phyloP scores from a whole-genome alignment of 352 stramenopile species.

The Blastocystis sp. region DNA sequence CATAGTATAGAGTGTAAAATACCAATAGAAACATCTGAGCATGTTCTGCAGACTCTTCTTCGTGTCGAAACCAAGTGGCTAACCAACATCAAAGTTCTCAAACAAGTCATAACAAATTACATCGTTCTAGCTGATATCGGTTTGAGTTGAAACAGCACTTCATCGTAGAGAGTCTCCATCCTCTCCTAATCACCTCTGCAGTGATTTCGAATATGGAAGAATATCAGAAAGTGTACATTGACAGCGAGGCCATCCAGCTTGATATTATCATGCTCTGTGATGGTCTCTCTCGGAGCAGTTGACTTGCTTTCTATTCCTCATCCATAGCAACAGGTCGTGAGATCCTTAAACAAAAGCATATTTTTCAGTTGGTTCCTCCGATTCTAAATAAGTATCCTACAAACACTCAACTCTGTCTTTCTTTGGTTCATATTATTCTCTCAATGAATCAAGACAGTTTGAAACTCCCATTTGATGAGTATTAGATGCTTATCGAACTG shows the following conservation, averaged over 20 bases:
- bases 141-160: neutral
- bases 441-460: neutral
- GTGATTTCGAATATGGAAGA: neutral
- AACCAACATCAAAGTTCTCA: neutral
- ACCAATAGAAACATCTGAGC: neutral
- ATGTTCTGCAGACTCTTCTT: neutral
- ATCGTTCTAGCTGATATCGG: neutral
- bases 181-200: neutral
- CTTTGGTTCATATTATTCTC: neutral
- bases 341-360: constrained; percentile 4
- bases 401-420: neutral
- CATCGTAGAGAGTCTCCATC: neutral
- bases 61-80: neutral
- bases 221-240: neutral
- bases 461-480: neutral
- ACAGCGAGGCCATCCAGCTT: neutral
- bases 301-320: neutral
- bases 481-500: neutral
- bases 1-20: neutral
- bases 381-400: neutral
- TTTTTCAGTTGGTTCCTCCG: neutral
- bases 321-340: neutral
- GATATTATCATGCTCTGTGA: neutral
- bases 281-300: neutral
- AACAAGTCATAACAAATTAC: constrained; percentile 26